These are phyloP conservation scores for Cardamine chenopodiifolia DNA, from an alignment of 345 rosid species.

Conservation along the genomic window DNA sequence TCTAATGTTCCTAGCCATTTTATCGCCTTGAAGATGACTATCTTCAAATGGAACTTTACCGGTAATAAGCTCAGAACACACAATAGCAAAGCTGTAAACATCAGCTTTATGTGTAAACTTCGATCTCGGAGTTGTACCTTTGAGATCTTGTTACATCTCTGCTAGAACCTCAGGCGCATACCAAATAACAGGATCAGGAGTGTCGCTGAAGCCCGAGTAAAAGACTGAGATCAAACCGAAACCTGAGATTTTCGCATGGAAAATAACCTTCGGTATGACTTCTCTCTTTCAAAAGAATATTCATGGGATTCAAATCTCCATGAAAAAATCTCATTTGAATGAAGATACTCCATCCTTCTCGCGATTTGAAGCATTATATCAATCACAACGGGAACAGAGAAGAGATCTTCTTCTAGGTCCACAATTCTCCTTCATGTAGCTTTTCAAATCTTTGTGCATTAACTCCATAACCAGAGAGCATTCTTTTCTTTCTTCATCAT, in stretches of 20 bases:
- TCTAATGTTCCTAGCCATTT: conserved; percentile 62
- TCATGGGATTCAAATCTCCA: conserved; percentile 75
- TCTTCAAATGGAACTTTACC: conserved; percentile 95
- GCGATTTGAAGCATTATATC: conserved; percentile 92
- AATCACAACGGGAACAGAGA: conserved; percentile 67
- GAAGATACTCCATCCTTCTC: conserved; percentile 92
- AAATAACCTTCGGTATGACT: conserved; percentile 66
- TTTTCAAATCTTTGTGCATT: conserved; percentile 70
- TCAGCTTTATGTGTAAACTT: conserved; percentile 84
- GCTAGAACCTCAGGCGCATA: conserved; percentile 81
- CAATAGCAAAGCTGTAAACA: conserved; percentile 91
- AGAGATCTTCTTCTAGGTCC: conserved; percentile 61
- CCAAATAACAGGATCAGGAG: conserved; percentile 65
- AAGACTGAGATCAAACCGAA: conserved; percentile 53
- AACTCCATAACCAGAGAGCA: conserved; percentile 75
- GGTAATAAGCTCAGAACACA: conserved; percentile 75
- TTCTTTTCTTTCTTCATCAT: conserved; percentile 78
- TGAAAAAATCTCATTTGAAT: conserved; percentile 57
- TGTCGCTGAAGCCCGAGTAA: conserved; percentile 36
- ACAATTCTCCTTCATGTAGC: conserved; percentile 70
- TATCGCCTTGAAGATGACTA: conserved; percentile 89
- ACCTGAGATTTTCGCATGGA: conserved; percentile 75
- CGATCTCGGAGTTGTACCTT: conserved; percentile 18
- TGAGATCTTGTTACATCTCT: conserved; percentile 52
- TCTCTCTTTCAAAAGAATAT: conserved; percentile 69